Evolutionary conservation across 192 early-diverging fungal species (phyloP).

Genomic region (Jimgerdemannia lactiflua): DNA sequence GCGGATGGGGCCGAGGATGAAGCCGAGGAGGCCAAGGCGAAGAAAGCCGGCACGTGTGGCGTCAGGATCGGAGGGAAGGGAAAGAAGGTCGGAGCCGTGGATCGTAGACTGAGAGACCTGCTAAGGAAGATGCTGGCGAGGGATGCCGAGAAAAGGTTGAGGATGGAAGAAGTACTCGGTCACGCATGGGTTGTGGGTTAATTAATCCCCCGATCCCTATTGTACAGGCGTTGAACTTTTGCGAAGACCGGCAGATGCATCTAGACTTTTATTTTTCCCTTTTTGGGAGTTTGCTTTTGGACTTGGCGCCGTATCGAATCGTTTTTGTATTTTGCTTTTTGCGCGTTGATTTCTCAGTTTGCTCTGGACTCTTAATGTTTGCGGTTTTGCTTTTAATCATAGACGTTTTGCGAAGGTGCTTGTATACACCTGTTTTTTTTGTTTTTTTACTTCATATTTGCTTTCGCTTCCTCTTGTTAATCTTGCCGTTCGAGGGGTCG

Average conservation of each 20-base stretch:
- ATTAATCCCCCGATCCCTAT: neutral
- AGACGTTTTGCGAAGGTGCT: too few relatives aligned
- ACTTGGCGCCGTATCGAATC: too few relatives aligned
- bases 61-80: constrained; percentile 11
- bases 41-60: constrained; percentile 11
- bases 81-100: neutral
- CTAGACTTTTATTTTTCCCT: neutral
- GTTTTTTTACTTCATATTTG: too few relatives aligned
- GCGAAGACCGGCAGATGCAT: too few relatives aligned
- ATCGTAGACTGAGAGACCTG: constrained; percentile 5
- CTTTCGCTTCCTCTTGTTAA: too few relatives aligned
- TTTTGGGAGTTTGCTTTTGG: neutral
- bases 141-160: constrained; percentile 4
- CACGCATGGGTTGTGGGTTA: constrained; percentile 6
- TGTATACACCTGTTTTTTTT: too few relatives aligned
- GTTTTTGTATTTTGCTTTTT: too few relatives aligned
- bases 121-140: constrained; percentile 12
- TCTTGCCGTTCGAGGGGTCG: too few relatives aligned
- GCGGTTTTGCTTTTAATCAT: too few relatives aligned
- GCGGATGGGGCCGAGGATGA: constrained; percentile 4
- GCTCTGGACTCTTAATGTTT: too few relatives aligned
- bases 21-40: constrained; percentile 2
- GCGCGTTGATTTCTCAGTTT: too few relatives aligned
- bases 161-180: constrained; percentile 10
- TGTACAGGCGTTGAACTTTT: neutral